These are phyloP conservation scores for Stevia rebaudiana DNA, from an alignment of 140 eudicot genomes.

Conservation along the genomic window DNA sequence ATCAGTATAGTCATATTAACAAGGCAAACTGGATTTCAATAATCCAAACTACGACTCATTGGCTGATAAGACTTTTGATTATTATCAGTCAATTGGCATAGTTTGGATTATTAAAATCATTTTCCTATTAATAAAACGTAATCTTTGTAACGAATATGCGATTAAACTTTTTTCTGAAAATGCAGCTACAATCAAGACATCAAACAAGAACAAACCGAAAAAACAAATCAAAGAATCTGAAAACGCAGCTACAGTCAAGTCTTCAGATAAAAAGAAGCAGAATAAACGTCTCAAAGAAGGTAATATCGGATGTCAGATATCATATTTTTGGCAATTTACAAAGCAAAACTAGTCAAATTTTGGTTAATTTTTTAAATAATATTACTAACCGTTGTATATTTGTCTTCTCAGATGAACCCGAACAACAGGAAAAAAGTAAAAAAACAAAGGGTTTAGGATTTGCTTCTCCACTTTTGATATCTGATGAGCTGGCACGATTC, in stretches of 20 bases:
- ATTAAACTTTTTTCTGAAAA: slow-evolving; percentile 4
- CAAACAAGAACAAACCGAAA: slow-evolving; percentile 26
- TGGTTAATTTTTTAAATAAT: not conserved
- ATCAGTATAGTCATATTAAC: not conserved
- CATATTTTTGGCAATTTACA: slow-evolving; percentile 4
- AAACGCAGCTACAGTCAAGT: slow-evolving; percentile 26
- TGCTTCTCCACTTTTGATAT: slow-evolving; percentile 40
- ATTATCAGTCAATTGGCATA: no score
- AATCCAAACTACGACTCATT: no score
- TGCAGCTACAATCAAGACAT: slow-evolving; percentile 28
- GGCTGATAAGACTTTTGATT: no score
- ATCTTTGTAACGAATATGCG: not conserved
- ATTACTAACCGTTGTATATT: slow-evolving; percentile 9
- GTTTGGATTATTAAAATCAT: no score
- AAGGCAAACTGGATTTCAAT: no score
- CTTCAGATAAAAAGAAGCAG: slow-evolving; percentile 29
- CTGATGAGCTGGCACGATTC: slow-evolving; percentile 57
- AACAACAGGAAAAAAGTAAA: slow-evolving; percentile 29
- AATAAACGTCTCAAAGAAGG: slow-evolving; percentile 36
- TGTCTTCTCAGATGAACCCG: slow-evolving; percentile 31
- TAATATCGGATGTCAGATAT: slow-evolving; percentile 8
- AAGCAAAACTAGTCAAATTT: not conserved
- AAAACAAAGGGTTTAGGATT: slow-evolving; percentile 44
- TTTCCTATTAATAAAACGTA: not conserved
- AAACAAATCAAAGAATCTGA: slow-evolving; percentile 28